Evolutionary conservation across 768 basidiomycete species (phyloP).

Genomic region (Russula dissimulans): DNA sequence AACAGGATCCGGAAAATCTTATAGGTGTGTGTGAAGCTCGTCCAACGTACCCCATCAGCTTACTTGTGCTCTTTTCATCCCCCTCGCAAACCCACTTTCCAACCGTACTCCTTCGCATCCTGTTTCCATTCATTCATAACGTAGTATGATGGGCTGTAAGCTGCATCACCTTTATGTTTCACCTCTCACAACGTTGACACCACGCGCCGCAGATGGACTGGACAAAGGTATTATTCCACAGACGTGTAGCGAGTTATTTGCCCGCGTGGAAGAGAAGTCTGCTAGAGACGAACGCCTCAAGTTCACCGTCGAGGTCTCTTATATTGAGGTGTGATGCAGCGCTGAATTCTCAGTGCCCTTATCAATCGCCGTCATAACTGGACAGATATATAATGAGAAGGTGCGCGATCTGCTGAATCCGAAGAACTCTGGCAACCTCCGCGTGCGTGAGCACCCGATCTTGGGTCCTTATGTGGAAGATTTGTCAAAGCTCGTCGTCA

Average conservation of each 20-base stretch:
- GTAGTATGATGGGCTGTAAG: constrained; percentile 93
- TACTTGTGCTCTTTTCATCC: not conserved
- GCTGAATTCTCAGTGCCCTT: not conserved
- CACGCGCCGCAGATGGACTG: constrained; percentile 52
- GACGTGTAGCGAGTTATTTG: constrained; percentile 88
- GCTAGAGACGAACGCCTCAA: constrained; percentile 55
- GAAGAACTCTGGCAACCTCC: constrained; percentile 90
- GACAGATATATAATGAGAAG: constrained; percentile 92
- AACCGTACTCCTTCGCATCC: not conserved
- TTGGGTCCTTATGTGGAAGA: constrained; percentile 98
- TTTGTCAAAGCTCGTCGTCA: constrained; percentile 86
- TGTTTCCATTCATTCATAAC: not conserved
- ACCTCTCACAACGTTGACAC: not conserved
- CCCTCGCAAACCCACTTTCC: not conserved
- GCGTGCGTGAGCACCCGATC: constrained; percentile 95
- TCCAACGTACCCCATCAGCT: not conserved
- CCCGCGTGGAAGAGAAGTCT: constrained; percentile 62
- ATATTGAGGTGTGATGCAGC: constrained; percentile 67
- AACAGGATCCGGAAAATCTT: constrained; percentile 83
- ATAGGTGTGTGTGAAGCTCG: constrained; percentile 48
- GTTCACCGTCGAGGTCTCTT: constrained; percentile 96
- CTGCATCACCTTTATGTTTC: constrained; percentile 21
- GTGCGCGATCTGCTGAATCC: constrained; percentile 96
- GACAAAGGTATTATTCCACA: constrained; percentile 98
- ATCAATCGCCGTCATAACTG: not conserved